These are phyloP conservation scores for Zalaria sp. DNA, from an alignment of 2,329 filamentous ascomycete genomes.

Conservation along the genomic window DNA sequence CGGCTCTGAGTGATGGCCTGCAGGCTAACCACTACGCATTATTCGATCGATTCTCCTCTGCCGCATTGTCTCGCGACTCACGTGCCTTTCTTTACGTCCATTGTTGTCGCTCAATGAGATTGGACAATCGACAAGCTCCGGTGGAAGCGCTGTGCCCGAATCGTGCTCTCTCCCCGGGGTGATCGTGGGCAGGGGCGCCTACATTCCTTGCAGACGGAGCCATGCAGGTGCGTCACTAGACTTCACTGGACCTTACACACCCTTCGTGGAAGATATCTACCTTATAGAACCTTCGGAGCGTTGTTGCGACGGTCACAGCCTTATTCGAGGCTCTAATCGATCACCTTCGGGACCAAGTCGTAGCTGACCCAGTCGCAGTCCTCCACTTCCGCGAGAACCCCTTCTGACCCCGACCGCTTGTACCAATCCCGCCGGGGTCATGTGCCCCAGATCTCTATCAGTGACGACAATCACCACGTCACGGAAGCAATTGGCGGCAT, in stretches of 20 bases:
- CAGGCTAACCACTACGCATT: too few species aligned
- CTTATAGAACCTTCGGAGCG: too few species aligned
- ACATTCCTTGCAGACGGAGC: neutral
- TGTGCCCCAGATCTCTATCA: slow-evolving; percentile 53
- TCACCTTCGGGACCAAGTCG: too few species aligned
- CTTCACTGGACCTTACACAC: neutral
- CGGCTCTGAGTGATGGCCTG: too few species aligned
- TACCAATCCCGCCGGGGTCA: slow-evolving; percentile 43
- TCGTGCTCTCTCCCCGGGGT: neutral
- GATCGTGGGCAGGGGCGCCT: neutral
- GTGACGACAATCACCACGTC: slow-evolving; percentile 84
- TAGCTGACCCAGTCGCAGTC: neutral
- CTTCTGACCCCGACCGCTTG: slow-evolving; percentile 6
- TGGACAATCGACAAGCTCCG: neutral
- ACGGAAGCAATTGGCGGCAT: slow-evolving; percentile 86
- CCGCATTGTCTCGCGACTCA: too few species aligned
- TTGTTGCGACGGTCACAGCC: too few species aligned
- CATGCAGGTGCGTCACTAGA: slow-evolving; percentile 5
- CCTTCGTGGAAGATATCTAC: neutral
- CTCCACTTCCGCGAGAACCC: neutral
- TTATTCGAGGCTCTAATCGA: too few species aligned
- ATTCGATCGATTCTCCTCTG: too few species aligned
- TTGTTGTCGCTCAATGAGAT: neutral
- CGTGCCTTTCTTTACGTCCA: too few species aligned
- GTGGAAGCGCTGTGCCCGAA: neutral